Conservation (phyloP, 768 basidiomycete genomes). For the Hysterangium stoloniferum region DNA sequence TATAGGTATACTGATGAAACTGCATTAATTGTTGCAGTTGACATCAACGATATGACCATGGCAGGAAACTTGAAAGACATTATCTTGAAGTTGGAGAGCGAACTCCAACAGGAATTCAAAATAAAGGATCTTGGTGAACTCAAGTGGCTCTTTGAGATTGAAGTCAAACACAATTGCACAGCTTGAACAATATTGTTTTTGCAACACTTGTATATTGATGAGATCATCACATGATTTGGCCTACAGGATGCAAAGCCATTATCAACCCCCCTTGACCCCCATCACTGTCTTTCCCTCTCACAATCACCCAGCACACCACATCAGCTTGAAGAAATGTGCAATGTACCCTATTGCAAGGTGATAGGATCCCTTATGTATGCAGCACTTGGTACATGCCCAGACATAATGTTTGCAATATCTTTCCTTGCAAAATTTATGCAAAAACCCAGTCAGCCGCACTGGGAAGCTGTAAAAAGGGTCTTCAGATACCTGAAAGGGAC, state of each 20-base stretch:
- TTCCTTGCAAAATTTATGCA: constrained; percentile 15
- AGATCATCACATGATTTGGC: constrained; percentile 9
- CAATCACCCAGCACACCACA: constrained; percentile 1
- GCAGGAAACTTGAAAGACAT: constrained; percentile 11
- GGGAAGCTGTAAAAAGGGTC: too few species aligned
- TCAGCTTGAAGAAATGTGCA: background rate
- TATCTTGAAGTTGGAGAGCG: constrained; percentile 19
- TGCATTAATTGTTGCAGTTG: constrained; percentile 24
- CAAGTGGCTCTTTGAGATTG: constrained; percentile 1
- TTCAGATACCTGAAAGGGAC: too few species aligned
- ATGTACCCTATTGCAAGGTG: constrained; percentile 5
- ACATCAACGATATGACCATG: constrained; percentile 29
- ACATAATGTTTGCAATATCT: too few species aligned
- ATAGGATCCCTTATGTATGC: constrained; percentile 19
- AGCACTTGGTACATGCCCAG: too few species aligned
- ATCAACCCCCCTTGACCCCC: background rate
- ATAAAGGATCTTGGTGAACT: constrained; percentile 5
- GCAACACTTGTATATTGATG: constrained; percentile 2
- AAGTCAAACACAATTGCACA: background rate
- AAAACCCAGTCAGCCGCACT: background rate
- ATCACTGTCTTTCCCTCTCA: constrained; percentile 11
- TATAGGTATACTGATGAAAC: background rate
- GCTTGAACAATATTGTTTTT: background rate
- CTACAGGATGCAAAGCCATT: constrained; percentile 3
- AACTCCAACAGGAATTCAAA: constrained; percentile 17